Evolutionary conservation across 257 asterid genomes (phyloP), one percentile per base, ranked within the genome.

Genomic region (Nicotiana obtusifolia): DNA sequence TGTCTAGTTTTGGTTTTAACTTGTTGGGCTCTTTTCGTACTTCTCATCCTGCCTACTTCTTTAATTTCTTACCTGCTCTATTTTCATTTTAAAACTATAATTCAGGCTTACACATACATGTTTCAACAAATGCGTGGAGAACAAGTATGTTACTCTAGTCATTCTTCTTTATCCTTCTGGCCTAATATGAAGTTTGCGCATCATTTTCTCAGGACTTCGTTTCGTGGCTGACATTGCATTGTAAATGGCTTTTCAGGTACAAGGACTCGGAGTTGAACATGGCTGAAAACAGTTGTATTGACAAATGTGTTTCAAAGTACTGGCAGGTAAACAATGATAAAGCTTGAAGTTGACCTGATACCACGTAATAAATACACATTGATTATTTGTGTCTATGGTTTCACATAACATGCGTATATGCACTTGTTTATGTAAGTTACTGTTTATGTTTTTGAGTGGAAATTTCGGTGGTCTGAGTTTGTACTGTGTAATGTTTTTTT

Each of bases 231-330:
- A 71, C 75, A 84, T 68, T n/a, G 22, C 75, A 52, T 6, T 31
- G 19, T 54, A 37, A 22, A 53, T 64, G 7, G 28, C 59, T 4
- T 76, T 82, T 54, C 82, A 93, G 98, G 90, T 93, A 93, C 84
- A 95, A 95, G 85, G 97, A 95, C 61, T 87, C 97, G 15, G 98
- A 95, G 90, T 81, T 95, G 76, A 93, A 93, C 91, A 93, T 93
- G 96, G 97, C 95, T 41, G 98, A 93, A 87, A 93, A 92, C 82
- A 90, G 91, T 84, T 95, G 98, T 90, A 93, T 95, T 82, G 98
- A 93, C 80, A 93, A 94, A 1, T 95, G 99, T 1, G 98, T 95
- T 83, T 89, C 99, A 16, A 95, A 95, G 78, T 95, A 95, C 86
- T 91, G 97, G 91, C 94, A 90, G 94, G 94, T 90, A 65, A 83